Base-by-base conservation (phyloP, 805 yeast genomes). In the Spathaspora passalidarum region DNA sequence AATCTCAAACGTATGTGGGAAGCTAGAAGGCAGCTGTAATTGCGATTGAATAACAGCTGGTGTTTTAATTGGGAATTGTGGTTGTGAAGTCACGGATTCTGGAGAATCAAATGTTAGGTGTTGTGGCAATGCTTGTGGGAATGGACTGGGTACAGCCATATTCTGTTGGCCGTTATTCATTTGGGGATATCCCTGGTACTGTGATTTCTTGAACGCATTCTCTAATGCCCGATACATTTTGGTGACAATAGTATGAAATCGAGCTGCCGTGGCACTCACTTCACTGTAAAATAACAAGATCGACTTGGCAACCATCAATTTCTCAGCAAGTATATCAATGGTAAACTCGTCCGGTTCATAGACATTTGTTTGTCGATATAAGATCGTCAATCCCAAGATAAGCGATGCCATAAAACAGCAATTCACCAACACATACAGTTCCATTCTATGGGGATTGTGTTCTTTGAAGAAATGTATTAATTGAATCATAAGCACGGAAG, bases 381-480 rank as follows among this genome's bases (percentile, higher is more conserved):
- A 49, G 20, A 66, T 50, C 20, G 63, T 53, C 2, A 66, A 42
- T 0, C 73, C 74, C 18, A 71, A 48, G 1, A 66, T 59, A 14
- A 70, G 52, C 1, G 72, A 72, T 1, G 75, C 66, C 49, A 62
- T 65, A 46, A 69, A 69, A 3, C 65, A 53, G 34, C 61, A 59
- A 14, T 65, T 64, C 5, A 61, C 56, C 29, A 65, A 52, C 17
- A 64, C 54, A 42, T 66, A 55, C 41, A 71, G 72, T 45, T 66
- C 71, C 26, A 65, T 54, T 21, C 74, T 66, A 19, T 65, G 69
- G 9, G 65, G 52, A 43, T 64, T 52, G 29, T 56, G 55, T 36
- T 53, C 49, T 45, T 54, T 55, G 45, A 55, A 61, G 38, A 53
- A 56, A 38, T 63, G 61, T 23, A 62, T 60, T 25, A 68, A 50